phyloP scores from a whole-genome alignment of 139 green algal species.

The Chlamydomonas incerta region DNA sequence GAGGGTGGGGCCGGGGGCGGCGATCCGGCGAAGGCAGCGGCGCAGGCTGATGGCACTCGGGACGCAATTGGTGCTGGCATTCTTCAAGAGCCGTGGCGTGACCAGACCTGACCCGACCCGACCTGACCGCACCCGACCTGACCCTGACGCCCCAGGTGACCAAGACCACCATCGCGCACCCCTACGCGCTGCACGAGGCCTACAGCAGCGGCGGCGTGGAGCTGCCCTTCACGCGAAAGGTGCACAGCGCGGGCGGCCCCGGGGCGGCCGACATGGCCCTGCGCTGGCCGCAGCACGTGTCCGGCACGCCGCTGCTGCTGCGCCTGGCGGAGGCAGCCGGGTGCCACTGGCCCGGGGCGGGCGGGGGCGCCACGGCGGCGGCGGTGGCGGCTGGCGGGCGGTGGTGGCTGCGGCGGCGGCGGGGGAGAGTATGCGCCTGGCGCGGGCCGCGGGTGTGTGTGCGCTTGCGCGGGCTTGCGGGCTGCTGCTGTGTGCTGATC shows the following conservation, averaged over 20 bases:
- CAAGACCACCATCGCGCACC: slow-evolving; percentile 53
- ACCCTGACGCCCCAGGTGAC: slow-evolving; percentile 32
- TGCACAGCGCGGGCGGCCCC: not conserved
- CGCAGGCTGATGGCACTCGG: too few species aligned
- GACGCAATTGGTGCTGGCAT: too few species aligned
- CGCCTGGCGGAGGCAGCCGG: not conserved
- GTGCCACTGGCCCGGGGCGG: too few species aligned
- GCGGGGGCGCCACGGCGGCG: too few species aligned
- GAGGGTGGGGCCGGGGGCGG: not conserved
- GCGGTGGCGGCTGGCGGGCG: not conserved
- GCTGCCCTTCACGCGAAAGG: slow-evolving; percentile 45
- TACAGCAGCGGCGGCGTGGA: slow-evolving; percentile 37
- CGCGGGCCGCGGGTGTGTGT: slow-evolving; percentile 4
- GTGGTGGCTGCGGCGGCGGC: not conserved
- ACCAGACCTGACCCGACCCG: too few species aligned
- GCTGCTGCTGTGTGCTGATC: too few species aligned
- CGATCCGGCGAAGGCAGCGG: too few species aligned
- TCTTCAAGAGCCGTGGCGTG: too few species aligned
- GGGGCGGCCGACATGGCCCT: not conserved
- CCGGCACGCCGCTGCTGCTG: not conserved
- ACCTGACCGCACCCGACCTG: too few species aligned
- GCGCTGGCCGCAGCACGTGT: not conserved
- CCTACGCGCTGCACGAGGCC: slow-evolving; percentile 59
- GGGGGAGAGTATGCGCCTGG: not conserved
- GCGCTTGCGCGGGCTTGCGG: too few species aligned